These are phyloP conservation scores for Termitomyces sp. DNA, from an alignment of 1,284 basidiomycete genomes.

Conservation along the genomic window DNA sequence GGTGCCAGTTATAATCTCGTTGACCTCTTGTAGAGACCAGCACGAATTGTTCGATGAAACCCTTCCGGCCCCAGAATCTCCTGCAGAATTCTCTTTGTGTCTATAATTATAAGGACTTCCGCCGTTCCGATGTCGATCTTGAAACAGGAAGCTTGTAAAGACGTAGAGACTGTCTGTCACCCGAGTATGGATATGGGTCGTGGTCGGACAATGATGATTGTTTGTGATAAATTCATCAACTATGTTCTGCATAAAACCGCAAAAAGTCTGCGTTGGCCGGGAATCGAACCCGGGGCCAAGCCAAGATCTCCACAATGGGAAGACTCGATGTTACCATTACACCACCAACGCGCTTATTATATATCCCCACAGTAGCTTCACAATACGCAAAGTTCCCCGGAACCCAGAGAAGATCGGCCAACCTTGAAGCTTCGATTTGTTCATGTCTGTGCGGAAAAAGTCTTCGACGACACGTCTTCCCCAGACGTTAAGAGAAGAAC, in stretches of 20 bases:
- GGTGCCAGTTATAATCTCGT: constrained; percentile 56
- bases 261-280: background rate
- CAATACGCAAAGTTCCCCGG: too few species aligned
- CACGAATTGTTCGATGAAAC: constrained; percentile 36
- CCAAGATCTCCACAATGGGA: background rate
- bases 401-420: background rate
- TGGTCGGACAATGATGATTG: too few species aligned
- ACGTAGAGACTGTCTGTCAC: constrained; percentile 51
- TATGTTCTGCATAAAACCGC: too few species aligned
- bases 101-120: constrained; percentile 29
- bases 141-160: constrained; percentile 35
- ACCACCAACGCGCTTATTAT: background rate
- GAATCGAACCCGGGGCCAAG: constrained; percentile 3
- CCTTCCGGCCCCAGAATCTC: constrained; percentile 32
- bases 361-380: fast-evolving
- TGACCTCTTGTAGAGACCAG: constrained; percentile 50
- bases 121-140: constrained; percentile 40
- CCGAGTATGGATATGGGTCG: constrained; percentile 25
- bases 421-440: background rate
- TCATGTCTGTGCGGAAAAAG: constrained; percentile 30
- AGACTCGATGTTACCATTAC: constrained; percentile 1
- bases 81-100: constrained; percentile 29
- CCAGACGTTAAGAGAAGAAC: constrained; percentile 33
- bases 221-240: too few species aligned
- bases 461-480: constrained; percentile 38